Conservation (phyloP, 768 basidiomycete genomes). For the Tylopilus subfusipes region DNA sequence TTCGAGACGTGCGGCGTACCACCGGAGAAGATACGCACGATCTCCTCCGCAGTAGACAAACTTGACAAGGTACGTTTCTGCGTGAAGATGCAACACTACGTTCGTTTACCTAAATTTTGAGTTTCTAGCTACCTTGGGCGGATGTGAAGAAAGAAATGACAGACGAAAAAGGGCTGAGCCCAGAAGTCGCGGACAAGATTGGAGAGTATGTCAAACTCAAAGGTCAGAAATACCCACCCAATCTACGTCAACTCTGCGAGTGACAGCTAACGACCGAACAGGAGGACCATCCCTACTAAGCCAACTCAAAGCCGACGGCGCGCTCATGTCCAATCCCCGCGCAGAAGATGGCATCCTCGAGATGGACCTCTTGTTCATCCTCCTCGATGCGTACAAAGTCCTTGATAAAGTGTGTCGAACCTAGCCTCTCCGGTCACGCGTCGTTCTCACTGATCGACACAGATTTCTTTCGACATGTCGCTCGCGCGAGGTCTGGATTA, state of each 20-base stretch:
- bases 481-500: constrained; percentile 98
- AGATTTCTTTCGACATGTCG: constrained; percentile 96
- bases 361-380: constrained; percentile 80
- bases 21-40: constrained; percentile 80
- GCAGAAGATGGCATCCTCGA: constrained; percentile 84
- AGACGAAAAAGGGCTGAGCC: constrained; percentile 85
- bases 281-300: constrained; percentile 78
- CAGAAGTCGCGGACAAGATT: constrained; percentile 83
- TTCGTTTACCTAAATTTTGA: background rate
- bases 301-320: constrained; percentile 58
- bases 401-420: constrained; percentile 59
- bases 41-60: constrained; percentile 97
- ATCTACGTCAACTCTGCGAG: background rate
- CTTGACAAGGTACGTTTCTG: constrained; percentile 76
- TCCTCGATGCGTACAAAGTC: constrained; percentile 77
- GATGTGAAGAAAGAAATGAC: constrained; percentile 98
- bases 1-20: constrained; percentile 97
- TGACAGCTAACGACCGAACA: constrained; percentile 26
- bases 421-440: background rate
- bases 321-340: constrained; percentile 62
- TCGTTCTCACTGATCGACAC: background rate
- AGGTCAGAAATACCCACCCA: constrained; percentile 44
- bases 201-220: constrained; percentile 96
- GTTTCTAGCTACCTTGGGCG: constrained; percentile 69
- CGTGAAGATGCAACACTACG: background rate